Conservation (phyloP, 192 early-diverging fungal species). For the Hyaloraphidium curvatum region DNA sequence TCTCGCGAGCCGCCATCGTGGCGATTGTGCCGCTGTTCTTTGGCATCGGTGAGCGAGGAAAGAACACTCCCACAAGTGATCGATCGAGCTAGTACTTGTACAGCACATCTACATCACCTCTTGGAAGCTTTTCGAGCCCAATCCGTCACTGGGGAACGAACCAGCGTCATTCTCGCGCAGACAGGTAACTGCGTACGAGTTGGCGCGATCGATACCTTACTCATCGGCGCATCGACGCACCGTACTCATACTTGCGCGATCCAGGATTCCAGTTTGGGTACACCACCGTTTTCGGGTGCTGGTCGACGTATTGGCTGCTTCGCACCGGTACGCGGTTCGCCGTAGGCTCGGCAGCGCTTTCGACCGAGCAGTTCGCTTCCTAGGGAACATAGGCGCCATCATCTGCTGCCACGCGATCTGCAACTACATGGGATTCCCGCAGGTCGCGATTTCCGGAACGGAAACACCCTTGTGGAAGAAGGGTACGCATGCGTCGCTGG, state of each 20-base stretch:
- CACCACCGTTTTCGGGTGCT: constrained; percentile 66
- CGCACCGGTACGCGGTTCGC: constrained; percentile 21
- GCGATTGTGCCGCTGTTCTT: constrained; percentile 45
- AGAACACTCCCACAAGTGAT: not conserved
- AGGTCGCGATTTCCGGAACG: too few relatives aligned
- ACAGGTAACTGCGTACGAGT: not conserved
- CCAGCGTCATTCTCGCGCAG: constrained; percentile 8
- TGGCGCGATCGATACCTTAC: constrained; percentile 7
- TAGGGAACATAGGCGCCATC: constrained; percentile 23
- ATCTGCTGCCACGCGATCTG: constrained; percentile 47
- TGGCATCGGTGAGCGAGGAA: constrained; percentile 36
- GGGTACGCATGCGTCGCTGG: too few relatives aligned
- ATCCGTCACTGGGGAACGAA: constrained; percentile 13
- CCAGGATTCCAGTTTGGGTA: constrained; percentile 45
- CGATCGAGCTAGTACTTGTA: not conserved
- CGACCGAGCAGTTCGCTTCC: not conserved
- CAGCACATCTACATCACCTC: constrained; percentile 52
- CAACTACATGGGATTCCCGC: constrained; percentile 59
- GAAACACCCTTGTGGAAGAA: too few relatives aligned
- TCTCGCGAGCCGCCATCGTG: constrained; percentile 17
- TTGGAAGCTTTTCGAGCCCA: constrained; percentile 32
- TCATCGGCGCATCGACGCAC: not conserved
- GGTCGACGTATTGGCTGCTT: constrained; percentile 40
- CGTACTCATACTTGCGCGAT: not conserved
- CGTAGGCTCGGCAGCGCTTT: not conserved